Evolutionary conservation across 1,139 yeast genomes (phyloP).

Genomic region (Geotrichum bryndzae): DNA sequence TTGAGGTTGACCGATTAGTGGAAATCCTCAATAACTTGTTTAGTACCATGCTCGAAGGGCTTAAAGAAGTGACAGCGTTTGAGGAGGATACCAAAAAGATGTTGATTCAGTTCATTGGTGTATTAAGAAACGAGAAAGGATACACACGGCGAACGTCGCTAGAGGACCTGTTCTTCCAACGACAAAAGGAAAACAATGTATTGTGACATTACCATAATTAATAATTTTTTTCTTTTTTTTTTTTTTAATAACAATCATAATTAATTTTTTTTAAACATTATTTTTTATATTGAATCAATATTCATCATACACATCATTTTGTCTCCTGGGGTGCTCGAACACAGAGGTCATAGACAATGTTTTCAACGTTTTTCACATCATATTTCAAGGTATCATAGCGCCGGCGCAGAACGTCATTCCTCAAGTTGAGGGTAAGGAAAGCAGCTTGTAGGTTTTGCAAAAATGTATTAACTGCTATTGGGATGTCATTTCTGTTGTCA

Average conservation of each 20-base stretch:
- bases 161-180: slow-evolving; percentile 21
- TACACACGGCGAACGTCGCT: slow-evolving; percentile 24
- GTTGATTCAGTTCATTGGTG: slow-evolving; percentile 27
- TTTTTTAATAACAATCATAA: neutral
- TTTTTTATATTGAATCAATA: neutral
- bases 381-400: slow-evolving; percentile 34
- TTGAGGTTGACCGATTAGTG: slow-evolving; percentile 18
- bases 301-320: neutral
- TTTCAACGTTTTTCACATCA: slow-evolving; percentile 36
- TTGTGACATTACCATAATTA: neutral
- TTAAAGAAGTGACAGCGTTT: slow-evolving; percentile 19
- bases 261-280: neutral
- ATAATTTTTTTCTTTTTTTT: neutral
- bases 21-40: slow-evolving; percentile 18
- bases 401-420: slow-evolving; percentile 33
- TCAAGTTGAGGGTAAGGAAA: slow-evolving; percentile 31
- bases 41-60: neutral
- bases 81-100: slow-evolving; percentile 26
- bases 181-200: slow-evolving; percentile 13
- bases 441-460: slow-evolving; percentile 32
- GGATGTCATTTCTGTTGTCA: slow-evolving; percentile 8
- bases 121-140: slow-evolving; percentile 24
- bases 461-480: slow-evolving; percentile 22
- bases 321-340: slow-evolving; percentile 19
- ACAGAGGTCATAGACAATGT: slow-evolving; percentile 32